Evolutionary conservation across 441 rosid genomes (phyloP).

Genomic region (Pelargonium australe): DNA sequence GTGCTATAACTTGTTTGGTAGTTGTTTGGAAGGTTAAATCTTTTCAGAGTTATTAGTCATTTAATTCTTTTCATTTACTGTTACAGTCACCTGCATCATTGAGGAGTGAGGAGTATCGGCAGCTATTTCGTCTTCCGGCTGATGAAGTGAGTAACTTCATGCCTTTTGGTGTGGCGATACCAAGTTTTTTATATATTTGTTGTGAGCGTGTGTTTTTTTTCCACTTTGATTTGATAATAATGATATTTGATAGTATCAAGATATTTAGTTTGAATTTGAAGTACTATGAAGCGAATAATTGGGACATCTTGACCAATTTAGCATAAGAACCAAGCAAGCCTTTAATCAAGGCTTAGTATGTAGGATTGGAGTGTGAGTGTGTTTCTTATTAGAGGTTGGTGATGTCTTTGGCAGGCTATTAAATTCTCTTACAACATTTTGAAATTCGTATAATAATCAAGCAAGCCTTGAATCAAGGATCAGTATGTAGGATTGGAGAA

Average conservation of each 20-base stretch:
- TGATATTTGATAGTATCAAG: background rate
- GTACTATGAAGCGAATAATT: background rate
- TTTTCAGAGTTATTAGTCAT: background rate
- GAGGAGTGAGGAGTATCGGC: conserved; percentile 88
- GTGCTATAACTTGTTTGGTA: background rate
- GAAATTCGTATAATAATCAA: too few relatives aligned
- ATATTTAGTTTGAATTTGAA: background rate
- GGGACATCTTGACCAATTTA: background rate
- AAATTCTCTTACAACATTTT: too few relatives aligned
- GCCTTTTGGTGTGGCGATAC: background rate
- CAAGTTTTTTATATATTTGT: background rate
- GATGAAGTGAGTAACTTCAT: conserved; percentile 57
- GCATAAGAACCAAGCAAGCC: background rate
- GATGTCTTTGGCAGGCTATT: background rate
- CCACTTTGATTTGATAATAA: background rate
- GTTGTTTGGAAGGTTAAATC: conserved; percentile 8
- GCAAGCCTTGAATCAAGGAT: too few relatives aligned
- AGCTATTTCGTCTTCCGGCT: conserved; percentile 74
- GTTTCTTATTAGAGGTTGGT: background rate
- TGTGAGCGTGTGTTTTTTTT: background rate
- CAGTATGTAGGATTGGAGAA: too few relatives aligned
- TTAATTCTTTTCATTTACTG: conserved; percentile 11
- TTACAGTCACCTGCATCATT: conserved; percentile 43
- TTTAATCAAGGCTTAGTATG: background rate
- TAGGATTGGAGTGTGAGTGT: background rate